phyloP scores from a whole-genome alignment of 306 rosid genomes.

The Vigna unguiculata region DNA sequence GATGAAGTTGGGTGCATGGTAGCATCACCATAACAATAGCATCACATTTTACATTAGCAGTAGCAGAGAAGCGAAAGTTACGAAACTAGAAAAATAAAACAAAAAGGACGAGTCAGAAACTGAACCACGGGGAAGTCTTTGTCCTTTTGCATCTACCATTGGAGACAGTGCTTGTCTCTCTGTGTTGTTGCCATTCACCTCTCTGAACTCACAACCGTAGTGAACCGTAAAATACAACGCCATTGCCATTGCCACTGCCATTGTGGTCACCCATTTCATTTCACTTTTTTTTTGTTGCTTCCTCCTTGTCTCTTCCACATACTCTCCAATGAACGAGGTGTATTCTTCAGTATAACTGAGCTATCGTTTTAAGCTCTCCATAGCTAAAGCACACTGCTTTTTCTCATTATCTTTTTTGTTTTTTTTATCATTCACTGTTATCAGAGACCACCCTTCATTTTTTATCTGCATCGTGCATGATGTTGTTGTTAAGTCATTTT shows the following conservation, averaged over 20 bases:
- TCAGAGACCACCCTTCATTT: constrained; percentile 2
- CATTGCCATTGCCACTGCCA: neutral
- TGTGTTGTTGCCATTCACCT: neutral
- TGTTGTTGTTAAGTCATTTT: constrained; percentile 4
- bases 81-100: constrained; percentile 14
- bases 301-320: neutral
- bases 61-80: neutral
- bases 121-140: neutral
- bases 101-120: constrained; percentile 27
- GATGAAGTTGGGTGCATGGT: constrained; percentile 1
- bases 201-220: neutral
- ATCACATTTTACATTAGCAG: too few species aligned
- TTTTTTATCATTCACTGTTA: neutral
- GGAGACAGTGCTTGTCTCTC: constrained; percentile 31
- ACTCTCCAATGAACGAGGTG: constrained; percentile 1
- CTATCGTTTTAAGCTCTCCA: neutral
- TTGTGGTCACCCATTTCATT: neutral
- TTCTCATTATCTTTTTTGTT: neutral
- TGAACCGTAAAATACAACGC: neutral
- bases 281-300: neutral
- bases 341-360: neutral
- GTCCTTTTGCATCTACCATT: neutral
- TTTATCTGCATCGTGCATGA: neutral
- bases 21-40: too few species aligned
- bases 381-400: neutral